Evolutionary conservation across 2,329 filamentous ascomycete genomes (phyloP).

Genomic region (Curvularia verruculosa): DNA sequence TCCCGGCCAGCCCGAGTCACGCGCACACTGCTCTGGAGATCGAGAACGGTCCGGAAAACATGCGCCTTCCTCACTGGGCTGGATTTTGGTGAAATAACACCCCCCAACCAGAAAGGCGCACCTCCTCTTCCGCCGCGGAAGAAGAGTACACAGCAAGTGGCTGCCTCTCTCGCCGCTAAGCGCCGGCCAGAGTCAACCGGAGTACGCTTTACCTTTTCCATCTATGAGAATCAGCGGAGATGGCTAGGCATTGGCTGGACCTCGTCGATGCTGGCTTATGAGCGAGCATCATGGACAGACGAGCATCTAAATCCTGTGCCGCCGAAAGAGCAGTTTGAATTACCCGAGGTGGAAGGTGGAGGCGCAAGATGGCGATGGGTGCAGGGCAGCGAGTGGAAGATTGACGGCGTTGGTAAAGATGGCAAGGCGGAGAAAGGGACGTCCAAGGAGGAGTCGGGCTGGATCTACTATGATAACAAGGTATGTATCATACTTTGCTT

Average conservation of each 20-base stretch:
- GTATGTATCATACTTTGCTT: conserved; percentile 51
- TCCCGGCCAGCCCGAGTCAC: conserved; percentile 84
- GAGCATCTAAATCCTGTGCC: conserved; percentile 87
- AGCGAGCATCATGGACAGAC: conserved; percentile 91
- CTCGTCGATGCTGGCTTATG: conserved; percentile 85
- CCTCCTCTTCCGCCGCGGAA: conserved; percentile 51
- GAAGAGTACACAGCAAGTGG: conserved; percentile 56
- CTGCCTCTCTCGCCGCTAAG: conserved; percentile 52
- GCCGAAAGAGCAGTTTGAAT: conserved; percentile 72
- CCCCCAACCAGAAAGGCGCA: conserved; percentile 36
- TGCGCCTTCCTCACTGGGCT: conserved; percentile 80
- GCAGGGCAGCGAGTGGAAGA: conserved; percentile 80
- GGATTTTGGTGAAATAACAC: conserved; percentile 63
- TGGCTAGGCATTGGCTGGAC: conserved; percentile 98
- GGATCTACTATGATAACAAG: conserved; percentile 99
- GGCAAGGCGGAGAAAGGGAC: conserved; percentile 45
- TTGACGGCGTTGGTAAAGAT: conserved; percentile 70
- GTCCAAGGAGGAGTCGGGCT: conserved; percentile 67
- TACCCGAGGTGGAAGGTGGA: conserved; percentile 70
- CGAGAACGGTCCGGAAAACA: conserved; percentile 71
- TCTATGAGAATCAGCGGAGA: conserved; percentile 94
- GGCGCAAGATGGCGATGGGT: conserved; percentile 80
- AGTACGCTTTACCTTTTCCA: conserved; percentile 92
- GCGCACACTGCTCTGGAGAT: conserved; percentile 89
- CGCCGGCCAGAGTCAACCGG: conserved; percentile 65